Percentiles rank a stretch among this genome's conserved stretches.
These are phyloP conservation scores for Paracoccidioides brasiliensis DNA, from an alignment of 2,329 filamentous ascomycete species.

Conservation along the genomic window DNA sequence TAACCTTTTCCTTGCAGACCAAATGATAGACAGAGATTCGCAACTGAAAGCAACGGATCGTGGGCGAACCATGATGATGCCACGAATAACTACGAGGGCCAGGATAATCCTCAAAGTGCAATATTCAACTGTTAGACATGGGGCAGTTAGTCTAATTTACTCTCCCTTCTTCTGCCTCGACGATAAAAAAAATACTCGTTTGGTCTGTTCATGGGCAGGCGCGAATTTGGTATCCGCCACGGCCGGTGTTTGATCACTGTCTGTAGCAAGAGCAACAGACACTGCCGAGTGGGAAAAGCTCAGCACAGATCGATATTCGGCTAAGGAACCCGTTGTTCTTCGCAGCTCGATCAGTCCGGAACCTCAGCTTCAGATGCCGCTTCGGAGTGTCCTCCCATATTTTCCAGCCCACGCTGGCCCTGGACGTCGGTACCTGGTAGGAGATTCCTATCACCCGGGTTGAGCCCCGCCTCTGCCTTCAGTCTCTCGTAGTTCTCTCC, in stretches of 20 bases:
- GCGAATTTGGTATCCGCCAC: neutral
- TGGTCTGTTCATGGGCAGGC: neutral
- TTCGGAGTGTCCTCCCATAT: slow-evolving; percentile 17
- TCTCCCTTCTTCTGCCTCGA: neutral
- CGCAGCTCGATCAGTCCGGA: neutral
- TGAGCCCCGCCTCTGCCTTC: slow-evolving; percentile 31
- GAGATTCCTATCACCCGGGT: slow-evolving; percentile 14
- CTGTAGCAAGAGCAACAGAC: neutral
- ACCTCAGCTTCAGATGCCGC: neutral
- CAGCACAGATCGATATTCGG: neutral
- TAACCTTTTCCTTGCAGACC: slow-evolving; percentile 13
- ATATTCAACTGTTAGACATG: neutral
- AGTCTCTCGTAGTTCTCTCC: slow-evolving; percentile 56
- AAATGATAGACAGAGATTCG: slow-evolving; percentile 13
- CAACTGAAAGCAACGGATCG: slow-evolving; percentile 22
- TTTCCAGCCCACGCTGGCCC: slow-evolving; percentile 26
- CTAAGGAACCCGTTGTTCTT: neutral
- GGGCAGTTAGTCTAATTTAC: neutral
- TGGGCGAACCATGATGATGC: slow-evolving; percentile 17
- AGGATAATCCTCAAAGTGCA: neutral
- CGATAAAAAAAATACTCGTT: neutral
- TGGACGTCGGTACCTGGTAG: slow-evolving; percentile 18
- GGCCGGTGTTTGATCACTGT: neutral
- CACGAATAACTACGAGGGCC: neutral
- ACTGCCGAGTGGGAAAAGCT: neutral